Conservation (phyloP, 805 yeast genomes). For the Zygosaccharomyces pseudorouxii region DNA sequence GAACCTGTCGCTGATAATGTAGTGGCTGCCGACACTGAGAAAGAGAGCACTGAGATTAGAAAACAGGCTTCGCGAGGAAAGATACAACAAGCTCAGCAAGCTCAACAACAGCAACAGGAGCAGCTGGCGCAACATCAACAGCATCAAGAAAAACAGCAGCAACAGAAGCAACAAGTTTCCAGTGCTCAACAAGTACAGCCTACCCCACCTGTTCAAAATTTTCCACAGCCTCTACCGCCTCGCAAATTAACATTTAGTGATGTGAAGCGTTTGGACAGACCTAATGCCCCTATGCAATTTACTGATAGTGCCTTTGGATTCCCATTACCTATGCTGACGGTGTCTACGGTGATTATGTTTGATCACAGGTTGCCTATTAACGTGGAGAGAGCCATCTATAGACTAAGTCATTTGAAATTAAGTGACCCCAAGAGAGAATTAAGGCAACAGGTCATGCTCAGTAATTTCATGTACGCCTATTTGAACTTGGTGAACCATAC, state of each 20-base stretch:
- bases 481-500: constrained; percentile 92
- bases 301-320: constrained; percentile 84
- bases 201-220: background rate
- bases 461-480: constrained; percentile 97
- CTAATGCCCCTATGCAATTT: constrained; percentile 54
- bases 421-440: constrained; percentile 92
- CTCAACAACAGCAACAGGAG: background rate
- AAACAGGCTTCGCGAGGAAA: constrained; percentile 2
- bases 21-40: constrained; percentile 10
- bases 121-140: background rate
- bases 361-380: constrained; percentile 88
- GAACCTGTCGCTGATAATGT: constrained; percentile 14
- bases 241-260: constrained; percentile 36
- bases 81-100: background rate
- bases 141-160: background rate
- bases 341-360: constrained; percentile 71
- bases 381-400: constrained; percentile 91
- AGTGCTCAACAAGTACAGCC: background rate
- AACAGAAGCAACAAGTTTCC: background rate
- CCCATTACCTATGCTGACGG: constrained; percentile 77
- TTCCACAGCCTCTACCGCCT: constrained; percentile 25
- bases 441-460: constrained; percentile 84
- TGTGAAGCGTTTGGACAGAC: constrained; percentile 37
- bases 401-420: constrained; percentile 85
- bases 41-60: constrained; percentile 7